phyloP scores from a whole-genome alignment of 2,329 filamentous ascomycete genomes.

The Fusarium longipes region DNA sequence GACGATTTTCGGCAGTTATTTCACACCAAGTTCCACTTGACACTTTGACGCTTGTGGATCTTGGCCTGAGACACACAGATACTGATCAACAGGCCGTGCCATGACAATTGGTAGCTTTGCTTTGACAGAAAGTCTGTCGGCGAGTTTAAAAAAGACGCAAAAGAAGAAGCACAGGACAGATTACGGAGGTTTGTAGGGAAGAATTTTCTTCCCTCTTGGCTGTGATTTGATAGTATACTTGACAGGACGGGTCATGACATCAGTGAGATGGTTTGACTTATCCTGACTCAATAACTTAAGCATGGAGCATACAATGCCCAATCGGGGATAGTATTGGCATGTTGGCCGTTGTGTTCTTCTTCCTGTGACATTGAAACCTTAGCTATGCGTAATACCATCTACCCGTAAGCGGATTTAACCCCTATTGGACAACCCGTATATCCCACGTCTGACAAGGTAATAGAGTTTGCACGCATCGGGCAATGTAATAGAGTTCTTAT shows the following conservation, averaged over 20 bases:
- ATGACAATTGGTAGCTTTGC: background rate
- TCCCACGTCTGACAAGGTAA: background rate
- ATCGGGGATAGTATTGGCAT: too few species aligned
- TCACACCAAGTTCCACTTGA: background rate
- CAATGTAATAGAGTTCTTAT: background rate
- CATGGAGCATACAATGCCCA: background rate
- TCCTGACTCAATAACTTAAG: background rate
- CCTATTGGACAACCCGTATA: background rate
- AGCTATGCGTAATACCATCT: background rate
- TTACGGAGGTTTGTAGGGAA: background rate
- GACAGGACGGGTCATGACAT: background rate
- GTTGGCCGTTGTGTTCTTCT: too few species aligned
- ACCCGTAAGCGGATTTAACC: background rate
- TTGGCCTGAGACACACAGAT: background rate
- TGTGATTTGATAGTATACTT: background rate
- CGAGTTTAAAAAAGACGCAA: background rate
- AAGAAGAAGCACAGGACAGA: background rate
- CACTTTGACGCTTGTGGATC: background rate
- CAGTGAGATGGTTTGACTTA: background rate
- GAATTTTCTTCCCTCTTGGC: background rate
- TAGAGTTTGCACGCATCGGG: background rate
- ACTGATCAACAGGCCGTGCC: conserved; percentile 2
- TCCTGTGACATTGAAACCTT: background rate
- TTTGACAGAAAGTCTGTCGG: background rate
- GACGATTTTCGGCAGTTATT: background rate